These are phyloP conservation scores for Lipomyces orientalis DNA, from an alignment of 805 yeast species.

Conservation along the genomic window DNA sequence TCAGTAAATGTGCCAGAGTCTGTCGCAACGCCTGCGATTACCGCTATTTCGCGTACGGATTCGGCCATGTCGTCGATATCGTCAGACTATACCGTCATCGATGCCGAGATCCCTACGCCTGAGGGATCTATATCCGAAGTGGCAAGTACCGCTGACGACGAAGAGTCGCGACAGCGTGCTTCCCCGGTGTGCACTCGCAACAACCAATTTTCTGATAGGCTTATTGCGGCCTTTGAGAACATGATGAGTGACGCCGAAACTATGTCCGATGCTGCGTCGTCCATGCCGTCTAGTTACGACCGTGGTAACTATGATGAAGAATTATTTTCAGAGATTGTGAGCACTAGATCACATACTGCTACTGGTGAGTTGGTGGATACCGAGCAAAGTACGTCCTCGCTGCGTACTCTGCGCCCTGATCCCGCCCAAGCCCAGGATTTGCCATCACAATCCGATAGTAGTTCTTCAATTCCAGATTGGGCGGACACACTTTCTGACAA, in stretches of 20 bases:
- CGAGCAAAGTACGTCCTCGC: background rate
- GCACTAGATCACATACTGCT: background rate
- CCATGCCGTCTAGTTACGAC: background rate
- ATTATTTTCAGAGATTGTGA: background rate
- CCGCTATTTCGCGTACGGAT: conserved; percentile 4
- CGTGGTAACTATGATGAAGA: background rate
- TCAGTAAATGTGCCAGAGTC: background rate
- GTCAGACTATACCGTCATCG: conserved; percentile 7
- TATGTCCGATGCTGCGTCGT: conserved; percentile 9
- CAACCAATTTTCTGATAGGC: conserved; percentile 20
- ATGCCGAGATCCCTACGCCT: conserved; percentile 5
- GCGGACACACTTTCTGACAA: conserved; percentile 22
- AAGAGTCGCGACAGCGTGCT: background rate
- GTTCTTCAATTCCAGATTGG: conserved; percentile 8
- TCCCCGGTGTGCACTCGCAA: conserved; percentile 1
- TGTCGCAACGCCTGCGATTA: conserved; percentile 1
- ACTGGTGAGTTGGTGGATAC: background rate
- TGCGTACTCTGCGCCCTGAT: background rate
- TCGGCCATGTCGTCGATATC: conserved; percentile 5
- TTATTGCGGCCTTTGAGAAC: conserved; percentile 23
- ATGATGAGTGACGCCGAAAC: conserved; percentile 26
- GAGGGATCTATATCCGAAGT: conserved; percentile 3
- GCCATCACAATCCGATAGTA: background rate
- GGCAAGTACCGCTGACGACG: conserved; percentile 10
- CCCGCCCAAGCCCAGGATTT: background rate